Conservation (phyloP, 768 basidiomycete genomes). For the Coprinopsis sp. region DNA sequence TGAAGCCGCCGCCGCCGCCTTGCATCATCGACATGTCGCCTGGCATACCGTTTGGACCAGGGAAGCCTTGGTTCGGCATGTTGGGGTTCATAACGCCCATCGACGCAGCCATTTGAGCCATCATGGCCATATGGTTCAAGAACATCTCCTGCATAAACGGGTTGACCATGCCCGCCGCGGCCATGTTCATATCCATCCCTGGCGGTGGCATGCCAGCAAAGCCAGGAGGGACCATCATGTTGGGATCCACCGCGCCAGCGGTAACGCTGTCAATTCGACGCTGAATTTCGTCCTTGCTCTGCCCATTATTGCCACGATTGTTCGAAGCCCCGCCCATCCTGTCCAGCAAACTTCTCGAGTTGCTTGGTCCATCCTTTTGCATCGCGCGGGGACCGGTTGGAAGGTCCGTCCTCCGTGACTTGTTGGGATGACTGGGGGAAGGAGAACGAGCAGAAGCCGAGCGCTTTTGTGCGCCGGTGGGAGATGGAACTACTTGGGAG, state of each 20-base stretch:
- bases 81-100: slow-evolving; percentile 72
- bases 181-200: slow-evolving; percentile 63
- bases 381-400: slow-evolving; percentile 88
- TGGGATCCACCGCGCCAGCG: slow-evolving; percentile 47
- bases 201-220: slow-evolving; percentile 35
- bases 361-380: slow-evolving; percentile 37
- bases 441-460: slow-evolving; percentile 64
- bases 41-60: slow-evolving; percentile 51
- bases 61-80: slow-evolving; percentile 57
- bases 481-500: slow-evolving; percentile 54
- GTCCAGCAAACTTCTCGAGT: slow-evolving; percentile 69
- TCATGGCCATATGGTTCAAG: slow-evolving; percentile 88
- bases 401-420: slow-evolving; percentile 67
- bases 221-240: slow-evolving; percentile 50
- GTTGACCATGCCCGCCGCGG: slow-evolving; percentile 49
- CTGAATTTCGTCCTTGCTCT: slow-evolving; percentile 64
- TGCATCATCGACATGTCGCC: slow-evolving; percentile 51
- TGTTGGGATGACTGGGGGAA: slow-evolving; percentile 60
- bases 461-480: slow-evolving; percentile 56
- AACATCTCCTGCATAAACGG: slow-evolving; percentile 83
- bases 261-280: slow-evolving; percentile 78
- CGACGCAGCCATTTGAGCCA: slow-evolving; percentile 86
- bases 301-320: slow-evolving; percentile 36
- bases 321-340: slow-evolving; percentile 61
- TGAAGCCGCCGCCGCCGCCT: slow-evolving; percentile 30